Evolutionary conservation across 164 flowering plant species (phyloP), one percentile per base, ranked within the genome.

Genomic region (Berberis vulgaris): DNA sequence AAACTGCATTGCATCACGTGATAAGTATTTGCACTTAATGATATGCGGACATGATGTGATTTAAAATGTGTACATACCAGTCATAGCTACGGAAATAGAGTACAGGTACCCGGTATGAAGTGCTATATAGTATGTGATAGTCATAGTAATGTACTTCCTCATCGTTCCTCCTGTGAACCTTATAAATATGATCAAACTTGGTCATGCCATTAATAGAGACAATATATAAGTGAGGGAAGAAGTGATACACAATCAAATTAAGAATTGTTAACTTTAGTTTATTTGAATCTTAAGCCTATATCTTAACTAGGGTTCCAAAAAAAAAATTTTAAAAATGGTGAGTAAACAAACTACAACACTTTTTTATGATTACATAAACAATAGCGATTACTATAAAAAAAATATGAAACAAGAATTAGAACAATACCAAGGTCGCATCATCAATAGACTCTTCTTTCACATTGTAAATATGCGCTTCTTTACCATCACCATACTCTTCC

Each of bases 71-170:
- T 86, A 65, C 81, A 85, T 97, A 89, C 62, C 71, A 67, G 59
- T 54, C 52, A 62, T 80, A 83, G 41, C 79, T 88, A 12, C 84
- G 90, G 62, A 90, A 86, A 65, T 83, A 90, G 26, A 93, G 88
- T 72, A 90, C 86, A 7, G 96, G 98, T 65, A 88, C 94, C 72
- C 74, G 76, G 72, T 80, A 93, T 6, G 98, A 84, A 41, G 70
- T 41, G 65, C 85, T 85, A 78, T 93, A 83, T 54, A 88, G 68
- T 49, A 88, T 80, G 70, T 93, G 98, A 73, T 88, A 80, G 71
- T 93, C 97, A 76, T 80, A 90, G 72, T 55, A 60, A 73, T 81
- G 86, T 46, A 62, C 57, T 71, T 79, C 84, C 52, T 54, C 54
- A 54, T 61, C 61, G 68, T n/a, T 41, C 68, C 26, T 41, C 68